phyloP scores from a whole-genome alignment of 129 eudicot genomes.

The Centrapalus pauciflorus region DNA sequence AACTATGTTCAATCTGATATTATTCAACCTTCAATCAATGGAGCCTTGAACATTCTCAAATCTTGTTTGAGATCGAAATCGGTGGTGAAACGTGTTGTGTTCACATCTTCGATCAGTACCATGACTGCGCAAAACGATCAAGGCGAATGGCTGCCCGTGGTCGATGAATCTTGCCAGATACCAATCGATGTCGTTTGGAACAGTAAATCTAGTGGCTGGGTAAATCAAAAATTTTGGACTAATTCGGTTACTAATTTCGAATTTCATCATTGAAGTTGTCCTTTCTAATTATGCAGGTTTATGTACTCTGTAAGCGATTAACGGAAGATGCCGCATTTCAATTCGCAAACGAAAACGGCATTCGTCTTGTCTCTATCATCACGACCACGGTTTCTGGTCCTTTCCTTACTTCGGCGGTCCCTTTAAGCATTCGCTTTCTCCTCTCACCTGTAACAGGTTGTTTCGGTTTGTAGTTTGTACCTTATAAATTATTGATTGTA shows the following conservation, averaged over 20 bases:
- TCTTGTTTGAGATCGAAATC: constrained; percentile 55
- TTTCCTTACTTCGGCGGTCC: constrained; percentile 63
- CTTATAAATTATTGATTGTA: neutral
- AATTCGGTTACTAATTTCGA: too few species aligned
- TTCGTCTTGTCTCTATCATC: constrained; percentile 64
- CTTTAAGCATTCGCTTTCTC: constrained; percentile 63
- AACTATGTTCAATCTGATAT: constrained; percentile 39
- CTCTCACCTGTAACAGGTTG: constrained; percentile 86
- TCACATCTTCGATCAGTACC: constrained; percentile 90
- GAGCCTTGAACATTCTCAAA: constrained; percentile 71
- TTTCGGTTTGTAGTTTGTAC: neutral
- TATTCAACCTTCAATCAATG: constrained; percentile 61
- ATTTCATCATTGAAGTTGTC: neutral
- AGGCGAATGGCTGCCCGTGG: constrained; percentile 54
- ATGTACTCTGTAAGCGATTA: constrained; percentile 61
- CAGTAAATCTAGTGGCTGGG: constrained; percentile 80
- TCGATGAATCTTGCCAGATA: constrained; percentile 69
- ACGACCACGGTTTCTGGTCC: constrained; percentile 84
- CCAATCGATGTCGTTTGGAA: constrained; percentile 47
- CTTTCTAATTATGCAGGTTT: constrained; percentile 41
- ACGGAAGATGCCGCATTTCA: constrained; percentile 72
- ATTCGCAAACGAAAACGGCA: constrained; percentile 48
- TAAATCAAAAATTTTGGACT: constrained; percentile 20
- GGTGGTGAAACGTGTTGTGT: constrained; percentile 62
- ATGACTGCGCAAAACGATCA: constrained; percentile 49